Evolutionary conservation across 106 monocot genomes (phyloP).

Genomic region (Alisma plantagoaquatica): DNA sequence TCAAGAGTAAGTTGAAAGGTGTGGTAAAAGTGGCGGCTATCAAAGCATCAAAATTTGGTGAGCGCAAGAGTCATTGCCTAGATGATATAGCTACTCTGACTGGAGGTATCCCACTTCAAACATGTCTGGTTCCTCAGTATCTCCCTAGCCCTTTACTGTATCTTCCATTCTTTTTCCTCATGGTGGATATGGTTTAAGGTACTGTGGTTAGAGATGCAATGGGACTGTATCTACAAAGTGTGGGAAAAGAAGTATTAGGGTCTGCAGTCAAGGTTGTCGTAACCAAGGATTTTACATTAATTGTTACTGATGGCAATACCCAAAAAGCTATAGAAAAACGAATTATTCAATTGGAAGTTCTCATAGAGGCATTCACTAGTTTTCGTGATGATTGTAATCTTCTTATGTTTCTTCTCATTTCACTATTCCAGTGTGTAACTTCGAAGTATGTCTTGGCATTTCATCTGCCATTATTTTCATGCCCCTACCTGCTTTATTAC

Average conservation of each 20-base stretch:
- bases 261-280: constrained; percentile 58
- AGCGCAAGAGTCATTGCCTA: constrained; percentile 70
- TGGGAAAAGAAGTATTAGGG: constrained; percentile 66
- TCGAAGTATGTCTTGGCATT: too few species aligned
- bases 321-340: constrained; percentile 43
- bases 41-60: constrained; percentile 92
- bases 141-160: too few species aligned
- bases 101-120: too few species aligned
- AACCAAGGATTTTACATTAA: constrained; percentile 69
- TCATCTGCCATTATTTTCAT: too few species aligned
- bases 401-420: too few species aligned
- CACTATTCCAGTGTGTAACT: too few species aligned
- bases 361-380: too few species aligned
- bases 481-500: too few species aligned
- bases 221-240: constrained; percentile 69
- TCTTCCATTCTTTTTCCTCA: too few species aligned
- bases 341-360: constrained; percentile 39
- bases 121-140: too few species aligned
- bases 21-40: constrained; percentile 59
- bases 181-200: too few species aligned
- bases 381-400: too few species aligned
- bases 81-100: constrained; percentile 88
- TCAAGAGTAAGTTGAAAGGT: constrained; percentile 88
- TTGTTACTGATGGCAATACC: constrained; percentile 83
- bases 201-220: constrained; percentile 65